Evolutionary conservation across 257 asterid species (phyloP).

Genomic region (Apocynum venetum): DNA sequence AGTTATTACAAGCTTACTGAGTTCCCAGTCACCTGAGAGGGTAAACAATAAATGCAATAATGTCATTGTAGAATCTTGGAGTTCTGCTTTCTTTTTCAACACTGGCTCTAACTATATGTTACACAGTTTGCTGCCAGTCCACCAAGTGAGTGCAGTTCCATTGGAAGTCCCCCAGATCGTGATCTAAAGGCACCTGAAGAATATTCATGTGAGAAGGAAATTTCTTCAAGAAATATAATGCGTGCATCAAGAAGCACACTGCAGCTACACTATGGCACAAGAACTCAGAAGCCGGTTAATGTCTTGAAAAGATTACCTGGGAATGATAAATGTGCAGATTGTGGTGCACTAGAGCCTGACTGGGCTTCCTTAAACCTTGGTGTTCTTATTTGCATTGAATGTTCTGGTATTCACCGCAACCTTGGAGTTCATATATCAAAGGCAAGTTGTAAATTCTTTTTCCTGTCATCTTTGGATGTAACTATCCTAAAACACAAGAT

Average conservation of each 20-base stretch:
- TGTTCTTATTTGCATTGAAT: slow-evolving; percentile 78
- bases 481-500: not conserved
- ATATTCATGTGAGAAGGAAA: slow-evolving; percentile 58
- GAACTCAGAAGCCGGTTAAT: slow-evolving; percentile 57
- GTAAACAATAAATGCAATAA: slow-evolving; percentile 31
- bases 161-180: slow-evolving; percentile 76
- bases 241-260: slow-evolving; percentile 59
- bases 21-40: slow-evolving; percentile 95
- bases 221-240: slow-evolving; percentile 42
- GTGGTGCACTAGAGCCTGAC: slow-evolving; percentile 90
- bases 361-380: slow-evolving; percentile 98
- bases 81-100: slow-evolving; percentile 13
- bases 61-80: not conserved
- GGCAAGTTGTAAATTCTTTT: slow-evolving; percentile 45
- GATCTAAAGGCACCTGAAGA: slow-evolving; percentile 84
- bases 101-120: slow-evolving; percentile 3
- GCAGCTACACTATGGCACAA: slow-evolving; percentile 37
- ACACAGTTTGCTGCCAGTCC: slow-evolving; percentile 77
- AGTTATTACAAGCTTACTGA: slow-evolving; percentile 87
- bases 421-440: slow-evolving; percentile 92
- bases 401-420: slow-evolving; percentile 93
- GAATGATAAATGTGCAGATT: slow-evolving; percentile 93
- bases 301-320: slow-evolving; percentile 68
- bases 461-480: not conserved
- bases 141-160: slow-evolving; percentile 94